Evolutionary conservation across 1,284 basidiomycete species (phyloP).

Genomic region (Malassezia yamatoensis): DNA sequence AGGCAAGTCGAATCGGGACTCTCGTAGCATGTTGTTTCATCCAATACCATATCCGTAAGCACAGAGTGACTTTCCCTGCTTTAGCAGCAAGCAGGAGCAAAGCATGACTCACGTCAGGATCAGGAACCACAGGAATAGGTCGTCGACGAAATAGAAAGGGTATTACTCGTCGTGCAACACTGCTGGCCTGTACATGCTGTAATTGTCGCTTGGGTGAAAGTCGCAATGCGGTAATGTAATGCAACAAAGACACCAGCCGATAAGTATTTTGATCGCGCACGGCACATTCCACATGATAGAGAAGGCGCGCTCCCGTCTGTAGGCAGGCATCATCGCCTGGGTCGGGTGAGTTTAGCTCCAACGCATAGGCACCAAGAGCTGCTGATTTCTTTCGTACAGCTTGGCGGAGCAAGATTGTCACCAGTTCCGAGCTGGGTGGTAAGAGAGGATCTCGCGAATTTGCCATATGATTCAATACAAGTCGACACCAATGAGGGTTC

Average conservation of each 20-base stretch:
- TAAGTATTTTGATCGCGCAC: neutral
- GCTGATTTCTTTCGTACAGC: conserved; percentile 3
- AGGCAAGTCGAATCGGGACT: conserved; percentile 19
- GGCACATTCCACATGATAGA: conserved; percentile 12
- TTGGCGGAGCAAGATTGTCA: conserved; percentile 12
- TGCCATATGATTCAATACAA: conserved; percentile 16
- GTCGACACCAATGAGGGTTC: conserved; percentile 9
- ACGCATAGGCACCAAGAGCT: conserved; percentile 5
- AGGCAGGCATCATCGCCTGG: neutral
- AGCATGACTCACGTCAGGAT: conserved; percentile 20
- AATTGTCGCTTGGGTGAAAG: neutral
- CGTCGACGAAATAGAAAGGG: neutral
- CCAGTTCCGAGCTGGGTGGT: conserved; percentile 1
- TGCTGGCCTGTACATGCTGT: conserved; percentile 3
- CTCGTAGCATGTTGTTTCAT: conserved; percentile 24
- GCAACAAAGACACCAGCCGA: conserved; percentile 8
- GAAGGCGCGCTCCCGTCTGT: neutral
- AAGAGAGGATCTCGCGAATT: conserved; percentile 9
- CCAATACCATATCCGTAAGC: conserved; percentile 30
- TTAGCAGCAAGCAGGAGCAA: conserved; percentile 25
- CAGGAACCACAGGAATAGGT: neutral
- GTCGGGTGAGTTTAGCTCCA: neutral
- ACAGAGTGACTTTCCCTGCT: conserved; percentile 23
- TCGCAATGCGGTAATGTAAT: conserved; percentile 5
- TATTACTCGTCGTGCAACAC: conserved; percentile 4